Evolutionary conservation across 2,329 filamentous ascomycete species (phyloP).

Genomic region (Pseudogymnoascus sp.): DNA sequence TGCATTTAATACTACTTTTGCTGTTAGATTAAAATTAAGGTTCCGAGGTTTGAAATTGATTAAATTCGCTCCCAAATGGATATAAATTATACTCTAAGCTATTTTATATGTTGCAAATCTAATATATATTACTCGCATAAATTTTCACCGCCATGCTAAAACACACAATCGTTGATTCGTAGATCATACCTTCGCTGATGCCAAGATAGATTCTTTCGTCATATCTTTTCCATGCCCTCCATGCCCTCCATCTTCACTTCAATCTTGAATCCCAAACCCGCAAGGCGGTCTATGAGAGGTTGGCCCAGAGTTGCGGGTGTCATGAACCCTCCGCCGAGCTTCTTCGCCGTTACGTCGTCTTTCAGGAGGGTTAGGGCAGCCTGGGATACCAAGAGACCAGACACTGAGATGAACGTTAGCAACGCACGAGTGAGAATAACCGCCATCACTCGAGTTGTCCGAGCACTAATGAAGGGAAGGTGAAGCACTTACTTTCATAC

Average conservation of each 20-base stretch:
- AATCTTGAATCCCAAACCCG: conserved; percentile 54
- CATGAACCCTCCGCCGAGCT: conserved; percentile 58
- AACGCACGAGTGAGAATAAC: neutral
- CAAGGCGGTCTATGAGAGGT: conserved; percentile 55
- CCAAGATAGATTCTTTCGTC: neutral
- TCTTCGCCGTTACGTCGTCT: conserved; percentile 40
- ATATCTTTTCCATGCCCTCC: neutral
- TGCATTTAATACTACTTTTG: neutral
- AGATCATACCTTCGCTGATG: neutral
- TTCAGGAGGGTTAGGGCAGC: conserved; percentile 59
- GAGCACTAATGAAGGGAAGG: neutral
- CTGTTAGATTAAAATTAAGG: neutral
- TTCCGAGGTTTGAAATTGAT: neutral
- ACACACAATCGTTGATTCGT: neutral
- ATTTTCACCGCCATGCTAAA: neutral
- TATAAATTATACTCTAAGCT: neutral
- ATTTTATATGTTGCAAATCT: neutral
- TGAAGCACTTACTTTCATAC: conserved; percentile 50
- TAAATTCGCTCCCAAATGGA: neutral
- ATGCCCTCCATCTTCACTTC: conserved; percentile 41
- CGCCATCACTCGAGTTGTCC: neutral
- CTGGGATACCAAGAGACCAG: conserved; percentile 54
- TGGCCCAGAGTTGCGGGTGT: conserved; percentile 67
- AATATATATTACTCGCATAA: neutral
- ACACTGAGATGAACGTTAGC: conserved; percentile 41